These are phyloP conservation scores for Meyerozyma elateridarum DNA, from an alignment of 1,139 yeast species.

Conservation along the genomic window DNA sequence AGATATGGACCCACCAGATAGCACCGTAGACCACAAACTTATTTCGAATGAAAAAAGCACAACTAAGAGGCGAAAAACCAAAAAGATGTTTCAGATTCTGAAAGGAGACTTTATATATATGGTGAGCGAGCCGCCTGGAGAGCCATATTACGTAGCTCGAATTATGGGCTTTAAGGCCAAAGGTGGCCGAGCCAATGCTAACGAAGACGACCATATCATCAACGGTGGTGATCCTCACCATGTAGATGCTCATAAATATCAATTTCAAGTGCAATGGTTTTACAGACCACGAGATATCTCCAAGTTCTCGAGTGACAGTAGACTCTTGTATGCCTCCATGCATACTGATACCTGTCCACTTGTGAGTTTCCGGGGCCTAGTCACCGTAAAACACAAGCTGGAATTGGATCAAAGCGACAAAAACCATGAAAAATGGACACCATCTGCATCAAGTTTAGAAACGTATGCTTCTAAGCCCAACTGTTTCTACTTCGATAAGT, in stretches of 20 bases:
- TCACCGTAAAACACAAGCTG: slow-evolving; percentile 61
- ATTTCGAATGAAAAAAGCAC: slow-evolving; percentile 9
- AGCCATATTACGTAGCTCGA: slow-evolving; percentile 86
- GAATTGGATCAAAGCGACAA: slow-evolving; percentile 47
- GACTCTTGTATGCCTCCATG: slow-evolving; percentile 79
- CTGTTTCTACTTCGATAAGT: slow-evolving; percentile 77
- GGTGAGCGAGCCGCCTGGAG: slow-evolving; percentile 92
- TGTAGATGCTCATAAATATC: slow-evolving; percentile 43
- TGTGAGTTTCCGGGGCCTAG: slow-evolving; percentile 69
- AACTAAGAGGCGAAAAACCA: slow-evolving; percentile 15
- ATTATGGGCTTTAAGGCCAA: slow-evolving; percentile 68
- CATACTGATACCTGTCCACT: slow-evolving; percentile 84
- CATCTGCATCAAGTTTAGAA: slow-evolving; percentile 29
- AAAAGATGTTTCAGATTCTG: slow-evolving; percentile 21
- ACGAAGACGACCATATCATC: slow-evolving; percentile 3
- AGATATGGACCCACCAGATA: slow-evolving; percentile 15
- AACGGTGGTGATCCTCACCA: background rate
- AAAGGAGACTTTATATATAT: slow-evolving; percentile 75
- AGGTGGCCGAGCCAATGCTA: slow-evolving; percentile 10
- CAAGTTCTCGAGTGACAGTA: slow-evolving; percentile 60
- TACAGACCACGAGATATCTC: slow-evolving; percentile 86
- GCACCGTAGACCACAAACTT: slow-evolving; percentile 9
- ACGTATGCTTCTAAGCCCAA: slow-evolving; percentile 55
- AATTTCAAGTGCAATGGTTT: slow-evolving; percentile 83
- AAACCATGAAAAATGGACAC: slow-evolving; percentile 13